Base-by-base conservation (phyloP, 2,329 filamentous ascomycete genomes). In the Bipolaris oryzae region DNA sequence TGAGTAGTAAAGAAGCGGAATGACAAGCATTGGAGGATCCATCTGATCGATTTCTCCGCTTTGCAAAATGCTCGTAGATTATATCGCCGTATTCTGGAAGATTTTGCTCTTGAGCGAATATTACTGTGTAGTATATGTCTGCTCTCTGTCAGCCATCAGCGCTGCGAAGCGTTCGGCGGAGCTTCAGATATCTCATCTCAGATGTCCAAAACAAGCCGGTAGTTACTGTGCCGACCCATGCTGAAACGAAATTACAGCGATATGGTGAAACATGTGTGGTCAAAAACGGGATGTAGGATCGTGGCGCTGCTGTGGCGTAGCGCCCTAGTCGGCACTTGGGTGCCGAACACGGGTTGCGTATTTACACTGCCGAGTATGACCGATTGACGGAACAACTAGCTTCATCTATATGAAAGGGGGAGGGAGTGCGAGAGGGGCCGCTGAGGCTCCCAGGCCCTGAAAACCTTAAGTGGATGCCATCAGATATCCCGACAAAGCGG, bases 361-460 rank as follows among this genome's bases (percentile, higher is more conserved):
- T 18, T 33, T 25, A n/a, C 25, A 28, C 25, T 13, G 42, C 25
- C 15, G 20, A 23, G 37, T 28, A 15, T 13, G 11, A 58, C 58
- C 43, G 57, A 67, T 68, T 68, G 66, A 66, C 60, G 64, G 66
- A 67, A 64, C 18, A 49, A 50, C 50, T 48, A 51, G 9, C 38
- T 41, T 9, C 9, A 18, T 25, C 16, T 44, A 46, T 20, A 16
- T 18, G 43, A 48, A 46, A 11, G 28, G 28, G 55, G 31, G 44
- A 20, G 20, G 31, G 44, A 20, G 20, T 37, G 18, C 25, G 20
- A 55, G n/a, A 41, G 37, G 50, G 25, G 52, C 23, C 28, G 25
- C 25, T 25, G 25, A 9, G 23, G 4, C 4, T 25, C 23, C 7
- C 23, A 7, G 23, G 25, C 25, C 25, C 25, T 28, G 9, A 28